These are phyloP conservation scores for Colletotrichum cereale DNA, from an alignment of 2,329 filamentous ascomycete species.

Conservation along the genomic window DNA sequence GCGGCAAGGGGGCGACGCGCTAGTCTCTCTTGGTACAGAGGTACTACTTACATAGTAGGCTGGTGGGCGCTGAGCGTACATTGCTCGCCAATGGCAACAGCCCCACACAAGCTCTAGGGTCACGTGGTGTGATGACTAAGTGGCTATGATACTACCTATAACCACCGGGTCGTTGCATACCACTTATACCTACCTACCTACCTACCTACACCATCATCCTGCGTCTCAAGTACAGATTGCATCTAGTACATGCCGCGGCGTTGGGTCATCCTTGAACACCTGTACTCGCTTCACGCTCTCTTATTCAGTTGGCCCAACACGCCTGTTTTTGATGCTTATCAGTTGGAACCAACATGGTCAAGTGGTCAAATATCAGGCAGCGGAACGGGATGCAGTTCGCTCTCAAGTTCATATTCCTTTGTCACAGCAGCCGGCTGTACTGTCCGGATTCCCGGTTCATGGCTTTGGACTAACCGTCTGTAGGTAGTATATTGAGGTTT, in stretches of 20 bases:
- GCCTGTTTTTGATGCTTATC: background rate
- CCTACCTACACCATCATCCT: background rate
- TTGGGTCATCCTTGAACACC: background rate
- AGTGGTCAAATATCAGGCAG: background rate
- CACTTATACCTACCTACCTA: too few relatives aligned
- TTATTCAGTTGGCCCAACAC: background rate
- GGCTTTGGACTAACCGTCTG: background rate
- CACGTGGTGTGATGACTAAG: slow-evolving; percentile 3
- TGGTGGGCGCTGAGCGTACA: background rate
- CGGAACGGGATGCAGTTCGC: background rate
- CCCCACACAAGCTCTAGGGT: slow-evolving; percentile 5
- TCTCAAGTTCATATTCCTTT: background rate
- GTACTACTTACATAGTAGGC: background rate
- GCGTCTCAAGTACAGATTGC: background rate
- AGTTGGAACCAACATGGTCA: background rate
- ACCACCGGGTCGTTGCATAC: background rate
- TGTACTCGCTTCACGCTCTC: background rate
- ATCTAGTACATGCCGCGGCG: background rate
- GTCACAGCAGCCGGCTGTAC: background rate
- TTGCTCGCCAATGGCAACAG: background rate
- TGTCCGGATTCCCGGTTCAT: background rate
- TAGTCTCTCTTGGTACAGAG: background rate
- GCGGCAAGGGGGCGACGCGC: background rate
- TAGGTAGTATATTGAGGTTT: background rate
- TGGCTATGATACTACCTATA: background rate